These are phyloP conservation scores for Penicillium sp. DNA, from an alignment of 2,329 filamentous ascomycete genomes.

Conservation along the genomic window DNA sequence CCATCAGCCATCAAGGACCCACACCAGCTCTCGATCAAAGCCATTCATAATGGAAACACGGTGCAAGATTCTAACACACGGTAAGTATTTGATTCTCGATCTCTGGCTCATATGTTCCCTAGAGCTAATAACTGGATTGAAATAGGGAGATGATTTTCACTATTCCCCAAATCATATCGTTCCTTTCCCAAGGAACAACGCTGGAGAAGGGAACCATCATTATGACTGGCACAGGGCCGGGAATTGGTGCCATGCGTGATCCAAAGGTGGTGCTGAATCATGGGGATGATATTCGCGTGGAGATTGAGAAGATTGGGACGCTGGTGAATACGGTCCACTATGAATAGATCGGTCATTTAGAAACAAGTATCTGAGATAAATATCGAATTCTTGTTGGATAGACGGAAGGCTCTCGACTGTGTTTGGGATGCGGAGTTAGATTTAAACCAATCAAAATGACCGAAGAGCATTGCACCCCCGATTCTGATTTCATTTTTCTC, in stretches of 20 bases:
- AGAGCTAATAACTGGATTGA: neutral
- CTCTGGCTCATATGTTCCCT: neutral
- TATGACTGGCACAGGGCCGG: constrained; percentile 28
- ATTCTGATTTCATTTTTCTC: no score
- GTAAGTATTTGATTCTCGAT: neutral
- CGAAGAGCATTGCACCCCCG: no score
- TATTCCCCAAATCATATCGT: constrained; percentile 39
- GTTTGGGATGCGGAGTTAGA: no score
- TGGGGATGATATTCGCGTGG: constrained; percentile 30
- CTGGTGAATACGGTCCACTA: constrained; percentile 32
- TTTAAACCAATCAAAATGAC: no score
- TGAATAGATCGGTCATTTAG: constrained; percentile 9
- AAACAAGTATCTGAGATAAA: no score
- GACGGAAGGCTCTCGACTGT: no score
- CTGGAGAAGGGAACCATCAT: constrained; percentile 26
- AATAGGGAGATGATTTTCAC: constrained; percentile 42
- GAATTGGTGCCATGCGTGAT: constrained; percentile 32
- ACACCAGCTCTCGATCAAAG: constrained; percentile 27
- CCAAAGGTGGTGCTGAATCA: constrained; percentile 27
- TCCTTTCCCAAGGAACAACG: constrained; percentile 39
- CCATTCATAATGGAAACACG: constrained; percentile 42
- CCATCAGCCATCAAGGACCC: neutral
- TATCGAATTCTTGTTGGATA: no score
- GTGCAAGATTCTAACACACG: constrained; percentile 43
- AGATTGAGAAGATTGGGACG: constrained; percentile 33